Evolutionary conservation across 441 rosid species (phyloP).

Genomic region (Adansonia grandidieri): DNA sequence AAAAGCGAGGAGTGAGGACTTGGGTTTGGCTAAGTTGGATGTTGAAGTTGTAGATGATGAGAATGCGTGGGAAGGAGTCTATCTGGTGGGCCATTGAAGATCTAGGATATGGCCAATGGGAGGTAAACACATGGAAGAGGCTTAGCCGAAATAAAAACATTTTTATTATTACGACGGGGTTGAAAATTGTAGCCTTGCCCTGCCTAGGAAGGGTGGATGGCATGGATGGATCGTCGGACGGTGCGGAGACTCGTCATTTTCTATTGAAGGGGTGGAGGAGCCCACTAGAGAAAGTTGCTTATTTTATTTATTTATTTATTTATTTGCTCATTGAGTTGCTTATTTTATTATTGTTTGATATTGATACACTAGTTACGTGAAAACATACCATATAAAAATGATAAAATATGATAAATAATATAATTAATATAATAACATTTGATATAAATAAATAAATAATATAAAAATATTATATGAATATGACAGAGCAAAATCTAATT

Average conservation of each 20-base stretch:
- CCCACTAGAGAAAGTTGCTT: neutral
- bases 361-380: too few relatives aligned
- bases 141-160: constrained; percentile 58
- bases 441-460: too few relatives aligned
- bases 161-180: neutral
- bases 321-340: too few relatives aligned
- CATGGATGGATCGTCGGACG: neutral
- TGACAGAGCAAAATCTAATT: too few relatives aligned
- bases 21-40: neutral
- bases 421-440: too few relatives aligned
- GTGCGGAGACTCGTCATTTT: constrained; percentile 5
- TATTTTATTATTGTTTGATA: too few relatives aligned
- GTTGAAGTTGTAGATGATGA: constrained; percentile 18
- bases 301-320: too few relatives aligned
- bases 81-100: constrained; percentile 62
- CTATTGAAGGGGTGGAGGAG: neutral
- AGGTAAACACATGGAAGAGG: constrained; percentile 38
- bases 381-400: too few relatives aligned
- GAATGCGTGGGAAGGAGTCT: constrained; percentile 28
- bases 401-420: too few relatives aligned
- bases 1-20: neutral
- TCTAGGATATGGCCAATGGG: constrained; percentile 41
- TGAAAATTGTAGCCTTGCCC: neutral
- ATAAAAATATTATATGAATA: too few relatives aligned
- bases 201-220: too few relatives aligned